Percentiles rank a stretch among this genome's conserved stretches.
phyloP scores from a whole-genome alignment of 2,329 filamentous ascomycete genomes.

The Falciphora oryzae region DNA sequence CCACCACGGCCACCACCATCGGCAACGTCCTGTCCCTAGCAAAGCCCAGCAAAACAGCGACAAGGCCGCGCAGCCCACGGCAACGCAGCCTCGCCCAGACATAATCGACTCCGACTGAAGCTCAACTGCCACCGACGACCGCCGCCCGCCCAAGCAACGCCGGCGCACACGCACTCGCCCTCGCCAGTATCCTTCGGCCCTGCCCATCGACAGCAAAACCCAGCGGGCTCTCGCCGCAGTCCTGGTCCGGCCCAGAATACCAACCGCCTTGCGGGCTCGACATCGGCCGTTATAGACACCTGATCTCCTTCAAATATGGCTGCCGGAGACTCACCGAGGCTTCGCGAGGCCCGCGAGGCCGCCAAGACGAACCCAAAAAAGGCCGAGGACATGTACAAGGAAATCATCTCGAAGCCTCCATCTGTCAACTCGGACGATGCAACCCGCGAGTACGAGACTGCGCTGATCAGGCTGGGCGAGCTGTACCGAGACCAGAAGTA shows the following conservation, averaged over 20 bases:
- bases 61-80: background rate
- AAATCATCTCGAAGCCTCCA: conserved; percentile 79
- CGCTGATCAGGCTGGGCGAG: conserved; percentile 83
- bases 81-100: background rate
- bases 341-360: conserved; percentile 85
- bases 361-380: conserved; percentile 74
- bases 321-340: conserved; percentile 55
- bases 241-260: background rate
- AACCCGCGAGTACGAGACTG: conserved; percentile 84
- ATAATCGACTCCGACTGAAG: background rate
- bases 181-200: too few species aligned
- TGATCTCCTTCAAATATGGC: conserved; percentile 35
- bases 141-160: background rate
- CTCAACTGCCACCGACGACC: background rate
- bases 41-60: background rate
- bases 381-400: conserved; percentile 83
- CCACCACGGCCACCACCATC: background rate
- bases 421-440: conserved; percentile 78
- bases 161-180: too few species aligned
- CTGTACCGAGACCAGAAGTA: conserved; percentile 86
- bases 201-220: background rate
- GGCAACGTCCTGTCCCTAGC: too few species aligned
- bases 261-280: background rate
- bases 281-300: background rate
- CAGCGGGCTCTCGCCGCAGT: too few species aligned